Evolutionary conservation across 768 basidiomycete species (phyloP).

Genomic region (Thelephora ganbajun): DNA sequence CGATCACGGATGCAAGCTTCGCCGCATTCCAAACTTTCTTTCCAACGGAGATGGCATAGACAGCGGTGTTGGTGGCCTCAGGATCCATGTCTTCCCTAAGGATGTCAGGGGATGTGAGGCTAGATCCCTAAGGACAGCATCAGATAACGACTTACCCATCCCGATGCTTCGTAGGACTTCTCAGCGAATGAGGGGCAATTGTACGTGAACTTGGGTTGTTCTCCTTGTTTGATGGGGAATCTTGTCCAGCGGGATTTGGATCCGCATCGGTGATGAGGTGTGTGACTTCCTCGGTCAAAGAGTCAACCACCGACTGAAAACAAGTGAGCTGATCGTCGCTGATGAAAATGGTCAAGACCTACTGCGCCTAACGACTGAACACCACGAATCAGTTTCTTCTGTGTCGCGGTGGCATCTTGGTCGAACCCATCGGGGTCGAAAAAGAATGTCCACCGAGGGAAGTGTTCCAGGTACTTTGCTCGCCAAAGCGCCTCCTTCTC

Average conservation of each 20-base stretch:
- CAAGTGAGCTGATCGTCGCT: slow-evolving; percentile 3
- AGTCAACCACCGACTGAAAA: slow-evolving; percentile 65
- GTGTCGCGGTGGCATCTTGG: slow-evolving; percentile 22
- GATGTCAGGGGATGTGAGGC: not conserved
- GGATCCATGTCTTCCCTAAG: slow-evolving; percentile 10
- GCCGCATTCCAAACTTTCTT: slow-evolving; percentile 80
- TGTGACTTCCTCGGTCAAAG: slow-evolving; percentile 78
- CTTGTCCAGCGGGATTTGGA: slow-evolving; percentile 16
- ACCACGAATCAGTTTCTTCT: slow-evolving; percentile 33
- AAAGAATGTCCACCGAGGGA: slow-evolving; percentile 76
- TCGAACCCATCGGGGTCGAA: slow-evolving; percentile 53
- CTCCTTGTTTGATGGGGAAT: slow-evolving; percentile 43
- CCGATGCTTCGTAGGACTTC: slow-evolving; percentile 54
- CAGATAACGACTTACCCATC: slow-evolving; percentile 35
- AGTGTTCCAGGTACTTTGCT: slow-evolving; percentile 72
- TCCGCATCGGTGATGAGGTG: slow-evolving; percentile 69
- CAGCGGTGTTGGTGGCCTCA: slow-evolving; percentile 32
- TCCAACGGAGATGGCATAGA: slow-evolving; percentile 52
- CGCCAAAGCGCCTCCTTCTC: slow-evolving; percentile 61
- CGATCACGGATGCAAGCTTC: slow-evolving; percentile 60
- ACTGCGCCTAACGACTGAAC: slow-evolving; percentile 69
- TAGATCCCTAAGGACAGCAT: not conserved
- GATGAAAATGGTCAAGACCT: slow-evolving; percentile 19
- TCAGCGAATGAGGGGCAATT: slow-evolving; percentile 22
- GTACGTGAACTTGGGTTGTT: slow-evolving; percentile 28